phyloP scores from a whole-genome alignment of 768 basidiomycete species.

The Pulveroboletus ravenelii region DNA sequence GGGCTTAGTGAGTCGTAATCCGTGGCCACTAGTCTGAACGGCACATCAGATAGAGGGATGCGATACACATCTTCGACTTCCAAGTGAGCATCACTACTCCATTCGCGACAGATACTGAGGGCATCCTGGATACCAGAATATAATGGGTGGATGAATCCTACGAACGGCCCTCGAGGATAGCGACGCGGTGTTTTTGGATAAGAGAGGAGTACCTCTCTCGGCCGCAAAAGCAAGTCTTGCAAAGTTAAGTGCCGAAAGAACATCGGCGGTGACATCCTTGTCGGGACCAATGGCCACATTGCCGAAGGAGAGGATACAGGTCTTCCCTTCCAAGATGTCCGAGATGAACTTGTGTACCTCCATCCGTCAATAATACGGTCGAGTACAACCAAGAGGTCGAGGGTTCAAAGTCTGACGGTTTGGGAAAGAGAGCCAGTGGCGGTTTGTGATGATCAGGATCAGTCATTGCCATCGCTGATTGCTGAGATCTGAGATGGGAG shows the following conservation, averaged over 20 bases:
- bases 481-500: too few species aligned
- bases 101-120: conserved; percentile 44
- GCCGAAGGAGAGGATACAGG: conserved; percentile 37
- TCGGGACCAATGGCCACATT: conserved; percentile 38
- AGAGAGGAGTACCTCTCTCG: background rate
- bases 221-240: conserved; percentile 41
- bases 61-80: conserved; percentile 48
- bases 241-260: conserved; percentile 58
- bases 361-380: conserved; percentile 2
- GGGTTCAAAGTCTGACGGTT: background rate
- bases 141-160: background rate
- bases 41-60: conserved; percentile 43
- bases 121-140: conserved; percentile 38
- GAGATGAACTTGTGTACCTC: conserved; percentile 8
- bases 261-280: conserved; percentile 38
- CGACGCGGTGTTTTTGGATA: conserved; percentile 8
- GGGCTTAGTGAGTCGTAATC: conserved; percentile 34
- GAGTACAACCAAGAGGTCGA: background rate
- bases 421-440: conserved; percentile 1
- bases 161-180: conserved; percentile 6
- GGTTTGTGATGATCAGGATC: conserved; percentile 5
- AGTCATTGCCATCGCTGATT: background rate
- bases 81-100: conserved; percentile 41
- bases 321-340: conserved; percentile 23
- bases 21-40: conserved; percentile 34